Conservation (phyloP, 202 grass and related monocot genomes). For the Schoenoplectus triqueter region DNA sequence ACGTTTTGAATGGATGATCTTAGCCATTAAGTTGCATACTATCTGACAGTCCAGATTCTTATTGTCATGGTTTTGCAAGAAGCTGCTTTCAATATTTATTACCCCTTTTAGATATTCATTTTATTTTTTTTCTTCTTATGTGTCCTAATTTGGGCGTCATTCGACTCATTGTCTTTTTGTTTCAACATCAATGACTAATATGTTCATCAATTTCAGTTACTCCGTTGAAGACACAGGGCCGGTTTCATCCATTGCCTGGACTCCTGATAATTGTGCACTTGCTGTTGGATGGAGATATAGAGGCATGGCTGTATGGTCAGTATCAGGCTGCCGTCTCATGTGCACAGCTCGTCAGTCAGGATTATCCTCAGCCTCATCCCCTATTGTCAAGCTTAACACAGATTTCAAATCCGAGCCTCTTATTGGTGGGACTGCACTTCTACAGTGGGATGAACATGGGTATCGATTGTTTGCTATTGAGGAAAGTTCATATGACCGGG, state of each 20-base stretch:
- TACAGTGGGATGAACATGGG: constrained; percentile 96
- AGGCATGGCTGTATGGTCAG: constrained; percentile 96
- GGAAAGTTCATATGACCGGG: constrained; percentile 78
- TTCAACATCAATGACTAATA: background rate
- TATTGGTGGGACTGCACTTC: constrained; percentile 79
- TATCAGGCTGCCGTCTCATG: constrained; percentile 95
- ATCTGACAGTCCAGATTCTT: background rate
- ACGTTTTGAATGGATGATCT: background rate
- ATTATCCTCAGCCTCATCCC: constrained; percentile 74
- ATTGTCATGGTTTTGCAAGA: background rate
- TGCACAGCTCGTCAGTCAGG: constrained; percentile 93
- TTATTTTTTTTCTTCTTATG: background rate
- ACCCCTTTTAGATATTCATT: background rate
- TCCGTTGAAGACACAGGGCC: constrained; percentile 97
- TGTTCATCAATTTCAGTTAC: constrained; percentile 62
- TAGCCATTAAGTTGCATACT: background rate
- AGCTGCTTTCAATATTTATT: constrained; percentile 1
- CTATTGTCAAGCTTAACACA: constrained; percentile 61
- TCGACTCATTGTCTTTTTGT: constrained; percentile 2
- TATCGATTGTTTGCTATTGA: constrained; percentile 91
- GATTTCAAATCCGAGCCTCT: constrained; percentile 86
- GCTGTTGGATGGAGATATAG: constrained; percentile 96
- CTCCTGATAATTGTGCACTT: constrained; percentile 96
- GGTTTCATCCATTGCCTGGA: constrained; percentile 95
- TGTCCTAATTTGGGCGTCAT: background rate